Base-by-base conservation (phyloP, 345 rosid species). In the Viola odorata region DNA sequence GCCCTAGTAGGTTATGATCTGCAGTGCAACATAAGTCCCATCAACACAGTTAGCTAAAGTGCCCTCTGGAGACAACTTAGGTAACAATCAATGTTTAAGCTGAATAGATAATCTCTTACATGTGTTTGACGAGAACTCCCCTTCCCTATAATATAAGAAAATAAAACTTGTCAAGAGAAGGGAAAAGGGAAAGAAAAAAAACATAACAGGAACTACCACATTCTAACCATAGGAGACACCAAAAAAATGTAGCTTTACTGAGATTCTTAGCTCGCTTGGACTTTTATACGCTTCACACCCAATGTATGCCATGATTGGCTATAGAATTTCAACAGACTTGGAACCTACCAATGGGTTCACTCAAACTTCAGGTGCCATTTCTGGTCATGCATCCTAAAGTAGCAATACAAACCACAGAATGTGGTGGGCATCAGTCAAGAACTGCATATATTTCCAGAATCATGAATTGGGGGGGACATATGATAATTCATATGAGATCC, bases 1-100 rank as follows among this genome's bases (percentile, higher is more conserved):
- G 96, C 37, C 85, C 89, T 72, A 80, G 59, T 54, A 79, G 78
- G 74, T 85, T 96, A 60, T 87, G 88, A 85, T 91, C 98, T 91
- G 85, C 81, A 80, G 69, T 74, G 56, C 17, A 59, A 50, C 45
- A 64, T 50, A 57, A 64, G 45, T 47, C 50, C 56, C 37, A 55
- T 75, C 64, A 75, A 69, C 23, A 65, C 6, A 48, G 48, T 67
- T 57, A 56, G 10, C 57, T 41, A 37, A 5, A 67, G 23, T 14
- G 12, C 39, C 58, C 47, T n/a, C 68, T n/a, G 50, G 38, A 3
- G 17, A 14, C 15, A 4, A 45, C 59, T 45, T 64, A 37, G 55
- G 50, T 37, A 16, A 42, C 53, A 50, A 68, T 12, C 68, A 63
- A n/a, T 55, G 53, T 8, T 50, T 41, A 65, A 55, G 67, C 41